A percentile compares a stretch with the other conserved stretches of the same genome.
Conservation (phyloP, 2,329 filamentous ascomycete genomes). For the Neospermospora avenae region DNA sequence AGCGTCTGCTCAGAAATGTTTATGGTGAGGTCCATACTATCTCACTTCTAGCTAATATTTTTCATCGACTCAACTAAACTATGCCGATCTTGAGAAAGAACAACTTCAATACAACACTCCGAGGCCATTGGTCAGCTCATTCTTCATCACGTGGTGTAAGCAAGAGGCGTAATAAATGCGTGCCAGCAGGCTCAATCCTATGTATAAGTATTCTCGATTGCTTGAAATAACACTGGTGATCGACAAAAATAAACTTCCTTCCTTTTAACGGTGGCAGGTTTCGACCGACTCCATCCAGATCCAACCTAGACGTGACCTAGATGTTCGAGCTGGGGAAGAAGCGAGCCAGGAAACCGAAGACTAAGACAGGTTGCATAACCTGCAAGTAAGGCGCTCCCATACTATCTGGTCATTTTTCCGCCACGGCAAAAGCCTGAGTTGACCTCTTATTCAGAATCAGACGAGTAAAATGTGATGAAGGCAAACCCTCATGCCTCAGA, state of each 20-base stretch:
- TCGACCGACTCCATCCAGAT: neutral
- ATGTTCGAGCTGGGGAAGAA: constrained; percentile 9
- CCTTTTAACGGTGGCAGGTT: neutral
- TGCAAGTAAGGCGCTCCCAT: constrained; percentile 11
- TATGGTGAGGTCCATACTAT: too few species aligned
- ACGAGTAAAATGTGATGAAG: constrained; percentile 22
- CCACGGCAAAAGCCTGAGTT: neutral
- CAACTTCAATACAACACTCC: too few species aligned
- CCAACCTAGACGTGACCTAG: neutral
- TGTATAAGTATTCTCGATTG: neutral
- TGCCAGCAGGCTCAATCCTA: too few species aligned
- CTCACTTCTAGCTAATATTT: too few species aligned
- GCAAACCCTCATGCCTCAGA: constrained; percentile 7
- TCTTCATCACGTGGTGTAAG: too few species aligned
- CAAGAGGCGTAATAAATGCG: too few species aligned
- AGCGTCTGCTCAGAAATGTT: too few species aligned
- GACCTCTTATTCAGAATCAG: neutral
- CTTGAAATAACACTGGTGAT: neutral
- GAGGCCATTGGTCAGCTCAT: too few species aligned
- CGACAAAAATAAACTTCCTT: neutral
- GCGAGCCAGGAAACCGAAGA: constrained; percentile 13
- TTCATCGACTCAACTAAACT: too few species aligned
- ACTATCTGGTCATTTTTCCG: neutral
- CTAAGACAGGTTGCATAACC: constrained; percentile 13
- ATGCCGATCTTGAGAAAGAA: too few species aligned